Conservation (phyloP, 352 stramenopile species). For the Plasmopara halstedii region DNA sequence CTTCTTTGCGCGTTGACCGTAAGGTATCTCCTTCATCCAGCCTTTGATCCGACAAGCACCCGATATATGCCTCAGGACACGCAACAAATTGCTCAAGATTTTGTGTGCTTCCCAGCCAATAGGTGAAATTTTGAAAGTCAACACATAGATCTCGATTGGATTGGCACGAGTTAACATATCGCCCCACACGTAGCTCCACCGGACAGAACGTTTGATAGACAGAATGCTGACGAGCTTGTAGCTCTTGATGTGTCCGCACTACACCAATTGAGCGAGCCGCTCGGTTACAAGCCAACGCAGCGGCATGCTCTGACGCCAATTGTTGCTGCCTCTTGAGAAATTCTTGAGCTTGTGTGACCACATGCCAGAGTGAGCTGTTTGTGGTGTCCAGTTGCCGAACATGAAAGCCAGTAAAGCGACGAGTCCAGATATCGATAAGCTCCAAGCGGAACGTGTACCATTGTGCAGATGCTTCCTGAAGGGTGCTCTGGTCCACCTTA, state of each 20-base stretch:
- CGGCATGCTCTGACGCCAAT: slow-evolving; percentile 19
- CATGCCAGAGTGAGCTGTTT: slow-evolving; percentile 39
- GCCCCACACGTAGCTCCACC: slow-evolving; percentile 35
- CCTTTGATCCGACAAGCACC: slow-evolving; percentile 8
- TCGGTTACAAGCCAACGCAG: slow-evolving; percentile 9
- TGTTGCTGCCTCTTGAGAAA: slow-evolving; percentile 30
- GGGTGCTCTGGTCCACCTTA: slow-evolving; percentile 1
- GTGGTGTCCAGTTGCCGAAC: slow-evolving; percentile 34
- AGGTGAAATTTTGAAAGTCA: slow-evolving; percentile 26
- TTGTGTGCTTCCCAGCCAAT: slow-evolving; percentile 37
- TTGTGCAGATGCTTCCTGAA: slow-evolving; percentile 18
- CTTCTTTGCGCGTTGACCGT: slow-evolving; percentile 19
- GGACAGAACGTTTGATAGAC: slow-evolving; percentile 50
- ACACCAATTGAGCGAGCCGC: slow-evolving; percentile 24
- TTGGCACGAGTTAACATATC: slow-evolving; percentile 24
- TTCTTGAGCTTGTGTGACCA: slow-evolving; percentile 16
- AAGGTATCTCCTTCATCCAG: slow-evolving; percentile 2
- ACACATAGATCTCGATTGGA: slow-evolving; percentile 33
- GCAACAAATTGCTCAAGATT: slow-evolving; percentile 30
- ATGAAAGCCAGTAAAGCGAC: slow-evolving; percentile 39
- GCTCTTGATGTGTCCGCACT: slow-evolving; percentile 11
- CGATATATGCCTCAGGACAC: slow-evolving; percentile 28
- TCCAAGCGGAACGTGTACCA: slow-evolving; percentile 49
- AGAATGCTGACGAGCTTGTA: slow-evolving; percentile 25
- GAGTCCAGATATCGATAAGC: slow-evolving; percentile 36